These are phyloP conservation scores for Lyophyllum shimeji DNA, from an alignment of 768 basidiomycete genomes.

Conservation along the genomic window DNA sequence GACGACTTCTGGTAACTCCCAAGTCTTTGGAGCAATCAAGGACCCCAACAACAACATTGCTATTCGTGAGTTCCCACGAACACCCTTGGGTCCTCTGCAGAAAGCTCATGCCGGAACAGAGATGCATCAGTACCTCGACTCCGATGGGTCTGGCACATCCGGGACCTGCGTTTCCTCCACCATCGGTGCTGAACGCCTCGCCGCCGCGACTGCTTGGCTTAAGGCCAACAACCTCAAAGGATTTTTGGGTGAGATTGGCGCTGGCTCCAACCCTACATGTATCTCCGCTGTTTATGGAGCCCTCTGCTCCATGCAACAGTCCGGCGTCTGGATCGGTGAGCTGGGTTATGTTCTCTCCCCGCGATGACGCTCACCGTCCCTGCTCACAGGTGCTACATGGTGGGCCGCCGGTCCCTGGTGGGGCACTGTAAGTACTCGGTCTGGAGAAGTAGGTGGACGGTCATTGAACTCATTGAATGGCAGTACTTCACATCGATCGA, in stretches of 20 bases:
- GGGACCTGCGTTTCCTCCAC: constrained; percentile 55
- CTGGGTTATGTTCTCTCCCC: constrained; percentile 13
- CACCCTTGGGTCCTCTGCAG: neutral
- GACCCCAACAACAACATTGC: constrained; percentile 65
- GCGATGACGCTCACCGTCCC: neutral
- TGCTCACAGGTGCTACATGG: constrained; percentile 32
- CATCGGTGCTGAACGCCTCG: constrained; percentile 58
- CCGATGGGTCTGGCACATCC: constrained; percentile 58
- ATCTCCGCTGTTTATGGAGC: constrained; percentile 53
- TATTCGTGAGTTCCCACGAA: constrained; percentile 38
- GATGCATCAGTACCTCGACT: constrained; percentile 74
- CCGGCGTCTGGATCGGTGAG: constrained; percentile 61
- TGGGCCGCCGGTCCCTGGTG: constrained; percentile 70
- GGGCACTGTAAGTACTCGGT: constrained; percentile 41
- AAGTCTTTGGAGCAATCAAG: constrained; percentile 47
- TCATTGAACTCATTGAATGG: constrained; percentile 7
- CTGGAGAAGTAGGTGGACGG: neutral
- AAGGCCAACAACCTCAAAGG: constrained; percentile 59
- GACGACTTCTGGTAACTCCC: constrained; percentile 56
- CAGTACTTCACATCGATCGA: constrained; percentile 64
- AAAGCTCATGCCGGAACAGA: constrained; percentile 30
- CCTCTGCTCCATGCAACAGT: constrained; percentile 57
- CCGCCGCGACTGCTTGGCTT: constrained; percentile 58
- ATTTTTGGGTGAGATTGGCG: constrained; percentile 64
- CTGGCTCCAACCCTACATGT: constrained; percentile 45